Base-by-base conservation (phyloP, 345 rosid species). In the Erysimum cheiranthoides region DNA sequence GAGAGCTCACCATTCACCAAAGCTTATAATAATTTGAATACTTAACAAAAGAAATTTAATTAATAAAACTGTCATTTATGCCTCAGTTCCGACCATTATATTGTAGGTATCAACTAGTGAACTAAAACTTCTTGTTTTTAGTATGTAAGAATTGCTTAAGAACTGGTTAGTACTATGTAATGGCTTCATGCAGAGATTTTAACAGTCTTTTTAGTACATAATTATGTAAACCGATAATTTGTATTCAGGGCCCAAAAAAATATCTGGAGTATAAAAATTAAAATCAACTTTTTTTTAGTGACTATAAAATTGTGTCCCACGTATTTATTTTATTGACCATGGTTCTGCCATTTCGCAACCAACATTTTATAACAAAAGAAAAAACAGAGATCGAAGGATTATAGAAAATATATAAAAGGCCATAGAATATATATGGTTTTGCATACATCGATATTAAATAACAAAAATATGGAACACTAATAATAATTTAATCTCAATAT, bases 1-100 rank as follows among this genome's bases (percentile, higher is more conserved):
- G 71, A 64, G 80, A 77, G 67, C 38, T 64, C 61, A 54, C 66
- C 75, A 47, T 70, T 77, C 80, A 64, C 71, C 80, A 42, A 61
- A 32, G 52, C 21, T 60, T 60, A 43, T 58, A 35, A 51, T 32
- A 47, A 25, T 61, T 17, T 16, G 4, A 45, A 35, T 70, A 53
- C 27, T 36, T 51, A 16, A 18, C 17, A 31, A 73, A 31, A 31
- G 16, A 17, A 27, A 16, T 2, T 17, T 18, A 31, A 40, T 21
- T 21, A 11, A 59, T 47, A 36, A 66, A 30, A 30, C 28, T 39
- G 35, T 47, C 34, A 28, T 75, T 36, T 39, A 58, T 49, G 61
- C 45, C 18, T 36, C 49, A 36, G n/a, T 13, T 58, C 73, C 12
- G 25, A 56, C 49, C 65, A 73, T 56, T 45, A 25, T 54, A 27